phyloP scores from a whole-genome alignment of 192 early-diverging fungal species.

The Paraglomus occultum region DNA sequence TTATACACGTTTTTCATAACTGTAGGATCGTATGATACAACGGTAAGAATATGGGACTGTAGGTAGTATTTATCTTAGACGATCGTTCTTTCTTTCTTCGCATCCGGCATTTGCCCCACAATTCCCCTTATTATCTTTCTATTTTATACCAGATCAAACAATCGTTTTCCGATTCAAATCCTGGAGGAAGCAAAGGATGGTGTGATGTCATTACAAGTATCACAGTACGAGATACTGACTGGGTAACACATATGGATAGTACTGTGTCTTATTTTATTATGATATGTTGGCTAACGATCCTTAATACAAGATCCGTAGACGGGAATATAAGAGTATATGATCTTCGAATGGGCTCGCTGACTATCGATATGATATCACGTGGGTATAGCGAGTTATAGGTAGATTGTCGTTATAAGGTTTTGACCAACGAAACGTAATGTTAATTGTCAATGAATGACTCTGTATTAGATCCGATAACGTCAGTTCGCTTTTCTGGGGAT shows the following conservation, averaged over 20 bases:
- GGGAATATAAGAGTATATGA: slow-evolving; percentile 84
- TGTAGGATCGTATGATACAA: slow-evolving; percentile 63
- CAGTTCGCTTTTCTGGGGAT: slow-evolving; percentile 63
- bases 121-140: background rate
- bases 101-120: background rate
- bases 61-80: slow-evolving; percentile 40
- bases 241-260: slow-evolving; percentile 34
- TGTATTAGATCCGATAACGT: slow-evolving; percentile 70
- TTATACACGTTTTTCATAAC: background rate
- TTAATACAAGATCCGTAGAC: slow-evolving; percentile 64
- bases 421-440: background rate
- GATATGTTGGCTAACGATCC: background rate
- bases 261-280: background rate
- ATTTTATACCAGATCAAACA: slow-evolving; percentile 43
- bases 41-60: slow-evolving; percentile 78
- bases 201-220: slow-evolving; percentile 73
- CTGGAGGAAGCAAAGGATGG: slow-evolving; percentile 85
- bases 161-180: slow-evolving; percentile 74
- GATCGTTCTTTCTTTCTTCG: background rate
- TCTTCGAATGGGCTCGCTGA: slow-evolving; percentile 70
- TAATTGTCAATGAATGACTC: background rate
- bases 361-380: slow-evolving; percentile 73
- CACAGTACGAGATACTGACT: slow-evolving; percentile 69
- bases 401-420: background rate
- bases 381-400: slow-evolving; percentile 28